Percentiles rank a stretch among this genome's conserved stretches.
phyloP scores from a whole-genome alignment of 75 land plant genomes.

The Sequoiadendron giganteum region DNA sequence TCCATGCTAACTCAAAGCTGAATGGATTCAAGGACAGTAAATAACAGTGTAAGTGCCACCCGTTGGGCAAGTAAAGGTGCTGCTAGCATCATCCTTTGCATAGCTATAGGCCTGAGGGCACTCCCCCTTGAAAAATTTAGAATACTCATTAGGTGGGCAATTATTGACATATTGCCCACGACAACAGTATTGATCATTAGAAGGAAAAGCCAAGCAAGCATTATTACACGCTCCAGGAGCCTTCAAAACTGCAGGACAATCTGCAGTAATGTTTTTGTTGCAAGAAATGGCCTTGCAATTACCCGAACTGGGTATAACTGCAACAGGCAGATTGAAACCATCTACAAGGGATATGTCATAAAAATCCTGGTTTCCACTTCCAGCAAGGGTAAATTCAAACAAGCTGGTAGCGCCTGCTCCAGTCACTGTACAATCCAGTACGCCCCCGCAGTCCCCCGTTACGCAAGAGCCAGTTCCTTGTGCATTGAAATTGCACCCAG shows the following conservation, averaged over 20 bases:
- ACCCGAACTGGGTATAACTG: conserved; percentile 14
- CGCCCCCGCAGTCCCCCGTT: neutral
- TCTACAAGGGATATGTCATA: conserved; percentile 45
- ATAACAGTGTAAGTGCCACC: conserved; percentile 21
- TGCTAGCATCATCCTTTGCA: conserved; percentile 37
- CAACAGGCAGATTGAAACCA: conserved; percentile 37
- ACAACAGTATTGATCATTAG: conserved; percentile 25
- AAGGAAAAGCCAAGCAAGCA: conserved; percentile 31
- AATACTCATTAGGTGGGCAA: conserved; percentile 25
- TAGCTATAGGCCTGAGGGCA: conserved; percentile 50
- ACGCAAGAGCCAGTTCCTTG: too few relatives aligned
- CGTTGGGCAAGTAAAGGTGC: conserved; percentile 36
- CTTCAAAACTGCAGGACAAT: conserved; percentile 33
- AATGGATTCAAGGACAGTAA: conserved; percentile 21
- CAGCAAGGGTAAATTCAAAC: conserved; percentile 38
- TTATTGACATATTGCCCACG: conserved; percentile 26
- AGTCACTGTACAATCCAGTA: conserved; percentile 19
- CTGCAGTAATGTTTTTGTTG: conserved; percentile 15
- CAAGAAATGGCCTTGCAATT: conserved; percentile 18
- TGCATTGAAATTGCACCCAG: too few relatives aligned
- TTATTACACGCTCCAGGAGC: conserved; percentile 20
- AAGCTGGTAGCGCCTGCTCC: conserved; percentile 38
- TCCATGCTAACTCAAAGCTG: neutral
- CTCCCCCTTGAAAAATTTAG: conserved; percentile 29
- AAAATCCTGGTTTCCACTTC: conserved; percentile 24